Evolutionary conservation across 495 filamentous ascomycete species (phyloP).

Genomic region (Aspergillus incahuasiensis): DNA sequence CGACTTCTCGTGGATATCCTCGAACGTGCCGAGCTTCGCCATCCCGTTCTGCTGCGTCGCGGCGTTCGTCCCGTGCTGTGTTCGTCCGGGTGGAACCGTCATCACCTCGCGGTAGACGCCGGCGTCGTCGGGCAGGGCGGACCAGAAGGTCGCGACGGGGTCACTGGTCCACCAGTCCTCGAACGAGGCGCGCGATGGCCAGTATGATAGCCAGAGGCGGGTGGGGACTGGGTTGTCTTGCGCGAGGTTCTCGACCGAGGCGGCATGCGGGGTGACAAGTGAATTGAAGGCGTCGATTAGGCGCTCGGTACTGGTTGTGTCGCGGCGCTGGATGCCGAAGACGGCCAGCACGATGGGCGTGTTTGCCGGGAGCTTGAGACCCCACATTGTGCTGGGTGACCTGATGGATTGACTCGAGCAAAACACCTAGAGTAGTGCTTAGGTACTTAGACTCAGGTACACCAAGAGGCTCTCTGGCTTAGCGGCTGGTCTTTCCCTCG

Average conservation of each 20-base stretch:
- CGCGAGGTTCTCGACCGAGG: constrained; percentile 4
- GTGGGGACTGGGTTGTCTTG: constrained; percentile 12
- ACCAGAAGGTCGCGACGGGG: constrained; percentile 22
- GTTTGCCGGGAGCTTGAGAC: not conserved
- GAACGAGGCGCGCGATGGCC: constrained; percentile 10
- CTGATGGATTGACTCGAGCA: no score
- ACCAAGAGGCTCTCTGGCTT: no score
- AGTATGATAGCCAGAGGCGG: constrained; percentile 17
- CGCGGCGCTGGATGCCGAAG: constrained; percentile 17
- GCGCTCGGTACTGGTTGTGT: not conserved
- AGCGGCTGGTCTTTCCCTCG: no score
- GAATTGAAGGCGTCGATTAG: constrained; percentile 4
- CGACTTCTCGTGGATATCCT: constrained; percentile 15
- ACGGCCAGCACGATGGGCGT: constrained; percentile 13
- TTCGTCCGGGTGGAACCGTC: constrained; percentile 13
- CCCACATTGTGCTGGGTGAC: not conserved
- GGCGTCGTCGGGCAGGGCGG: constrained; percentile 18
- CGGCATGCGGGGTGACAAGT: not conserved
- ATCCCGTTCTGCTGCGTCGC: constrained; percentile 12
- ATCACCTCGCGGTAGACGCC: constrained; percentile 30
- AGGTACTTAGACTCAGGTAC: no score
- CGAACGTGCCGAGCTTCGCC: constrained; percentile 14
- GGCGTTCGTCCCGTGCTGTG: constrained; percentile 21
- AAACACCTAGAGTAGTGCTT: no score
- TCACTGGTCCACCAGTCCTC: constrained; percentile 15